Base-by-base conservation (phyloP, 495 filamentous ascomycete genomes). In the Cudoniella acicularis region DNA sequence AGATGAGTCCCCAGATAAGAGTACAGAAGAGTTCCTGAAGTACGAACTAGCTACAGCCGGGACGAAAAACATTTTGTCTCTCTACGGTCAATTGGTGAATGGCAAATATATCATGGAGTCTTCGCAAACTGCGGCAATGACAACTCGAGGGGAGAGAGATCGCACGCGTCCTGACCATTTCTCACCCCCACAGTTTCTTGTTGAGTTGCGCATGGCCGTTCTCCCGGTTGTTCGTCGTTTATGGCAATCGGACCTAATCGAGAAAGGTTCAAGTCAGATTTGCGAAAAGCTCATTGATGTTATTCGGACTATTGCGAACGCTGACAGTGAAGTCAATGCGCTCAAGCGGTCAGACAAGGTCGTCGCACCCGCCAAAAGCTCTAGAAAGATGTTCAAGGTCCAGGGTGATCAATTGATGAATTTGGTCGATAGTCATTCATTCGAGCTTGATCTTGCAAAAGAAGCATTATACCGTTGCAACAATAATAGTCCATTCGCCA, bases 391-490 rank as follows among this genome's bases (percentile, higher is more conserved):
- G 17, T 68, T 79, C 56, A 76, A 72, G 21, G 72, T 87, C 20
- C 75, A 77, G 57, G 70, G 69, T 11, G 80, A 83, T 6, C 72
- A 76, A 8, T 57, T 77, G 1, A 68, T 64, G 41, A 60, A 68
- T 22, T 61, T 87, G 26, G 69, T 67, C 40, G 76, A 74, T 17
- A n/a, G n/a, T n/a, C 68, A 77, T 48, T 80, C 80, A 0, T 85
- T 72, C 57, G 76, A 81, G 26, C 66, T 75, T 24, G 79, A 83
- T 9, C 73, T 96, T 24, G 86, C 80, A 13, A 78, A 77, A n/a
- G 92, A 97, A 71, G 90, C 89, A 17, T 72, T 92, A 3, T 96
- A 88, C 66, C 84, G 92, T 22, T 92, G 92, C 69, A 85, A 88
- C 56, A 89, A 91, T 57, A 78, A 79, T 24, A 63, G 71, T 10